Percentiles rank a stretch among this genome's conserved stretches.
phyloP scores from a whole-genome alignment of 83 land plant genomes.

The Isoetes engelmannii region DNA sequence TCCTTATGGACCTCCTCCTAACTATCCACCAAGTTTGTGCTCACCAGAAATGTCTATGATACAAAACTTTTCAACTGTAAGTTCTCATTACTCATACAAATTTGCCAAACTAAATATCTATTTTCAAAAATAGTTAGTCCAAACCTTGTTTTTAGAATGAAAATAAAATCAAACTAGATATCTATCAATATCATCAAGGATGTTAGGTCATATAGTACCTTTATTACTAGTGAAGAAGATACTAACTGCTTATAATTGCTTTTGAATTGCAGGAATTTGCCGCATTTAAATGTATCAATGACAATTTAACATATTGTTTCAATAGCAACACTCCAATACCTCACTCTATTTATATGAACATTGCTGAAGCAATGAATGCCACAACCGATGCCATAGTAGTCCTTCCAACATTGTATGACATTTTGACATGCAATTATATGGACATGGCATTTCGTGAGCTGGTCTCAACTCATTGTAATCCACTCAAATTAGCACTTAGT shows the following conservation, averaged over 20 bases:
- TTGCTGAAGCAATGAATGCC: conserved; percentile 12
- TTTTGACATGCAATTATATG: conserved; percentile 20
- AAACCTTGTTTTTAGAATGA: too few species aligned
- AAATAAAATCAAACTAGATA: too few species aligned
- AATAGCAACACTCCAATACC: conserved; percentile 22
- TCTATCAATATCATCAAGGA: too few species aligned
- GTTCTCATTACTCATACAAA: neutral
- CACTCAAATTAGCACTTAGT: conserved; percentile 9
- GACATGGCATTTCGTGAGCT: conserved; percentile 10
- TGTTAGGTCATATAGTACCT: too few species aligned
- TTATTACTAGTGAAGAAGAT: too few species aligned
- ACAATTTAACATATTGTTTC: conserved; percentile 18
- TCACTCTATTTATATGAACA: neutral
- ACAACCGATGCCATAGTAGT: neutral
- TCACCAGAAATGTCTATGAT: conserved; percentile 9
- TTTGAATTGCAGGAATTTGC: conserved; percentile 14
- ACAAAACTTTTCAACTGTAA: conserved; percentile 11
- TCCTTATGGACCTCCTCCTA: conserved; percentile 25
- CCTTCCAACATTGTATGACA: conserved; percentile 10
- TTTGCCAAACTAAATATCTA: neutral
- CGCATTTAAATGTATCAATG: conserved; percentile 8
- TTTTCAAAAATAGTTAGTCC: neutral
- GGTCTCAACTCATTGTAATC: conserved; percentile 8
- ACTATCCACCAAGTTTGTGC: neutral
- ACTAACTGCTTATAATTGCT: too few species aligned